Evolutionary conservation across 2,329 filamentous ascomycete species (phyloP).

Genomic region (Hypoxylon sp.): DNA sequence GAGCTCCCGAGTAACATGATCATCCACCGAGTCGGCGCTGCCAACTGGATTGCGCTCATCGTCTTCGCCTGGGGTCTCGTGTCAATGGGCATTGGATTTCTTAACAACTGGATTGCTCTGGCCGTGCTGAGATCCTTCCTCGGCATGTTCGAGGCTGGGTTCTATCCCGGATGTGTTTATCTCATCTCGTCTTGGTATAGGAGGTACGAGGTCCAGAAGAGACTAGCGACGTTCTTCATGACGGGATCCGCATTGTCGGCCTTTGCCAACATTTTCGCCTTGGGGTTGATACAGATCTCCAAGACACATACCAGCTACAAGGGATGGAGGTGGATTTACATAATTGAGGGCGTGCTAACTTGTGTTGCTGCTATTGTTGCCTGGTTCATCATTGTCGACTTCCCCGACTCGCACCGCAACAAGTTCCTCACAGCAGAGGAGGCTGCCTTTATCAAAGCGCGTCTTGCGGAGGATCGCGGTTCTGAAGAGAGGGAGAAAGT

Average conservation of each 20-base stretch:
- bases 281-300: constrained; percentile 57
- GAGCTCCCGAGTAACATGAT: constrained; percentile 52
- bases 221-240: constrained; percentile 51
- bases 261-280: constrained; percentile 46
- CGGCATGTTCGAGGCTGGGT: constrained; percentile 62
- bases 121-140: constrained; percentile 56
- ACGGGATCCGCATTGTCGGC: constrained; percentile 49
- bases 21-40: constrained; percentile 51
- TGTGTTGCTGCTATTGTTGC: constrained; percentile 47
- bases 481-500: constrained; percentile 38
- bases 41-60: constrained; percentile 49
- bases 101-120: constrained; percentile 47
- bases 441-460: constrained; percentile 48
- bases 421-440: constrained; percentile 59
- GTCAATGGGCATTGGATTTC: constrained; percentile 52
- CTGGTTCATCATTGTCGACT: constrained; percentile 63
- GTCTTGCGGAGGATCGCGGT: constrained; percentile 50
- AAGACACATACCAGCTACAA: constrained; percentile 56
- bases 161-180: constrained; percentile 61
- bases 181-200: constrained; percentile 55
- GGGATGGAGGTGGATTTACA: constrained; percentile 65
- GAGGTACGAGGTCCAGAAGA: constrained; percentile 53
- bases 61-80: constrained; percentile 53
- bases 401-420: constrained; percentile 57
- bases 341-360: constrained; percentile 57